Evolutionary conservation across 2,329 filamentous ascomycete species (phyloP).

Genomic region (Parastagonospora avenae): DNA sequence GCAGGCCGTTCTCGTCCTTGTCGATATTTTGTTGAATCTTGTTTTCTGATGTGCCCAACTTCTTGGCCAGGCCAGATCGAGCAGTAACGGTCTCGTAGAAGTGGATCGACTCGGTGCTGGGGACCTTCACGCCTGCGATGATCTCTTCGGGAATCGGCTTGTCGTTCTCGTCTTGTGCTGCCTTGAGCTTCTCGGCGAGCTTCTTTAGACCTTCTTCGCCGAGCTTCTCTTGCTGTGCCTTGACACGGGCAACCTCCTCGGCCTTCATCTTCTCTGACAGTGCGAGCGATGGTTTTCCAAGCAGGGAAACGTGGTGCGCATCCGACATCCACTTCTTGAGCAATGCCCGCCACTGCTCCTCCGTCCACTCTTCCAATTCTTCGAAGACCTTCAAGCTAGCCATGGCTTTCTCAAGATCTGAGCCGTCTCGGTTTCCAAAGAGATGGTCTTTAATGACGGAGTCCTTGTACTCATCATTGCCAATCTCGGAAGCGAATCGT

Average conservation of each 20-base stretch:
- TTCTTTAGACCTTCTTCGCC: slow-evolving; percentile 81
- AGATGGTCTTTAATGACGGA: slow-evolving; percentile 92
- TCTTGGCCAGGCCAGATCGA: slow-evolving; percentile 76
- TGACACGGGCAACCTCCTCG: slow-evolving; percentile 78
- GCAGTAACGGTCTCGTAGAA: slow-evolving; percentile 90
- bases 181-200: slow-evolving; percentile 75
- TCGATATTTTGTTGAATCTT: slow-evolving; percentile 78
- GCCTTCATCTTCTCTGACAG: slow-evolving; percentile 80
- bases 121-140: slow-evolving; percentile 82
- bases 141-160: slow-evolving; percentile 80
- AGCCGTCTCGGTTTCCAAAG: slow-evolving; percentile 85
- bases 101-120: slow-evolving; percentile 86
- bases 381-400: slow-evolving; percentile 62
- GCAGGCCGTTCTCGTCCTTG: slow-evolving; percentile 64
- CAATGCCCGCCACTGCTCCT: slow-evolving; percentile 82
- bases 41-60: slow-evolving; percentile 70
- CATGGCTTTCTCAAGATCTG: slow-evolving; percentile 48
- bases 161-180: slow-evolving; percentile 87
- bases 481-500: slow-evolving; percentile 82
- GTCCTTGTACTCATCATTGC: slow-evolving; percentile 78
- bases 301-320: slow-evolving; percentile 82
- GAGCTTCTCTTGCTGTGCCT: slow-evolving; percentile 76
- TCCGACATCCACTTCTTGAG: slow-evolving; percentile 84
- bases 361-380: slow-evolving; percentile 76
- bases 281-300: slow-evolving; percentile 82